A percentile compares a stretch with the other conserved stretches of the same genome.
Conservation (phyloP, 2,329 filamentous ascomycete species). For the Lizonia empirigonia region DNA sequence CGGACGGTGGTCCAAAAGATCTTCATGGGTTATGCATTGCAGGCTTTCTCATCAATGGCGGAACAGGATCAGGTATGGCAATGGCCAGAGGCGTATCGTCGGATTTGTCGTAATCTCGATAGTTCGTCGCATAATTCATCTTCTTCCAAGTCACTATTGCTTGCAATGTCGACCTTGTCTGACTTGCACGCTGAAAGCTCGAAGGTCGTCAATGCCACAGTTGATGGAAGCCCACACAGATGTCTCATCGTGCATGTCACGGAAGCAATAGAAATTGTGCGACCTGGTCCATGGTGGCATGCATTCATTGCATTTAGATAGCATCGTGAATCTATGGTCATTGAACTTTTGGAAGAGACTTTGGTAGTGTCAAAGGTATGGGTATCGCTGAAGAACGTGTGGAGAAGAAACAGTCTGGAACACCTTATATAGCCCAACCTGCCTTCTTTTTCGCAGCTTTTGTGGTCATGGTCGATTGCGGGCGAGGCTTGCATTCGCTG, state of each 20-base stretch:
- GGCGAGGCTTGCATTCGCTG: slow-evolving; percentile 34
- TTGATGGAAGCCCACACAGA: not conserved
- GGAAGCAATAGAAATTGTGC: not conserved
- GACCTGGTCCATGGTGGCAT: not conserved
- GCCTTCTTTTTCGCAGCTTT: slow-evolving; percentile 47
- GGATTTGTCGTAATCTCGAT: slow-evolving; percentile 36
- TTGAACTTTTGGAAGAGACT: slow-evolving; percentile 4
- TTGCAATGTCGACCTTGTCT: not conserved
- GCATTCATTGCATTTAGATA: not conserved
- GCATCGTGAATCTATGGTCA: not conserved
- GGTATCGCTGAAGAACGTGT: slow-evolving; percentile 24
- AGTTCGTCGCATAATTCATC: slow-evolving; percentile 33
- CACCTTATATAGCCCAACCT: slow-evolving; percentile 38
- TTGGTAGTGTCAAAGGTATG: slow-evolving; percentile 6
- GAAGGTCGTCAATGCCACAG: not conserved
- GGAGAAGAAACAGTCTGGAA: not conserved
- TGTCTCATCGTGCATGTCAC: not conserved
- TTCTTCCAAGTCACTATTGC: slow-evolving; percentile 16
- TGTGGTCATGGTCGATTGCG: slow-evolving; percentile 37
- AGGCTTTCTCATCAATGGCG: slow-evolving; percentile 36
- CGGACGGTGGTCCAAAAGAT: slow-evolving; percentile 24
- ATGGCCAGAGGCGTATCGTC: slow-evolving; percentile 24
- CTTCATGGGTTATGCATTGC: slow-evolving; percentile 31
- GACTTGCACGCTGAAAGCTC: not conserved
- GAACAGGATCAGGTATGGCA: slow-evolving; percentile 31